Percentiles rank a stretch among this genome's conserved stretches.
Evolutionary conservation across 345 rosid genomes (phyloP).

Genomic region (Erucastrum elatum): DNA sequence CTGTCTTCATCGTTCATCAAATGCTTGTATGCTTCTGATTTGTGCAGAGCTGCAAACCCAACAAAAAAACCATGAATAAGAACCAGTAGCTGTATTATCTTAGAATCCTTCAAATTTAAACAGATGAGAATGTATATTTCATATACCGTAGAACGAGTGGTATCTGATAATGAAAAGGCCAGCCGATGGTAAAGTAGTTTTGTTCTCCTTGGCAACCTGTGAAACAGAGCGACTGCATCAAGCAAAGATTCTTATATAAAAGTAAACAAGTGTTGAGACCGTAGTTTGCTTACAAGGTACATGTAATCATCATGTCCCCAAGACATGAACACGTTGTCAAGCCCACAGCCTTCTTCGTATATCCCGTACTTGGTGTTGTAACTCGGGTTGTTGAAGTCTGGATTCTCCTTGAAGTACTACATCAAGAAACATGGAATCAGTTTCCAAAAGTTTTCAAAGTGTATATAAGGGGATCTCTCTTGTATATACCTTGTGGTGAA

Average conservation of each 20-base stretch:
- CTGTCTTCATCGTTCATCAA: conserved; percentile 57
- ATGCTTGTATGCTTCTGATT: conserved; percentile 53
- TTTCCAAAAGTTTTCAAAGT: background rate
- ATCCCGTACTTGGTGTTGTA: conserved; percentile 57
- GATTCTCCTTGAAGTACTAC: conserved; percentile 61
- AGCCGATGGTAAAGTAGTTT: conserved; percentile 58
- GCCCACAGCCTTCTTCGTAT: conserved; percentile 56
- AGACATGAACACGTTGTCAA: conserved; percentile 57
- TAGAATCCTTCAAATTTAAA: background rate
- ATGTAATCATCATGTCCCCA: conserved; percentile 77
- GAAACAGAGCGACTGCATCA: background rate
- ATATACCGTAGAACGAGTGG: conserved; percentile 62
- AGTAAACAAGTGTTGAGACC: background rate
- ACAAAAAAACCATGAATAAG: background rate
- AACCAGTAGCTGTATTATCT: background rate
- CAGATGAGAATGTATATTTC: background rate
- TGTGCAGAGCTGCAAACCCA: conserved; percentile 53
- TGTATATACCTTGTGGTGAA: conserved; percentile 67
- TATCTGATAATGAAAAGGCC: conserved; percentile 62
- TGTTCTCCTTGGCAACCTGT: conserved; percentile 56
- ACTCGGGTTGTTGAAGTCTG: conserved; percentile 47
- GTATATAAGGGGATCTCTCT: background rate
- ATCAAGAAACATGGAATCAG: conserved; percentile 5
- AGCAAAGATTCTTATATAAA: conserved; percentile 1
- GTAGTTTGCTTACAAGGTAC: conserved; percentile 46